Percentiles rank a stretch among this genome's conserved stretches.
These are phyloP conservation scores for Aspergillus tamarii DNA, from an alignment of 2,329 filamentous ascomycete genomes.

Conservation along the genomic window DNA sequence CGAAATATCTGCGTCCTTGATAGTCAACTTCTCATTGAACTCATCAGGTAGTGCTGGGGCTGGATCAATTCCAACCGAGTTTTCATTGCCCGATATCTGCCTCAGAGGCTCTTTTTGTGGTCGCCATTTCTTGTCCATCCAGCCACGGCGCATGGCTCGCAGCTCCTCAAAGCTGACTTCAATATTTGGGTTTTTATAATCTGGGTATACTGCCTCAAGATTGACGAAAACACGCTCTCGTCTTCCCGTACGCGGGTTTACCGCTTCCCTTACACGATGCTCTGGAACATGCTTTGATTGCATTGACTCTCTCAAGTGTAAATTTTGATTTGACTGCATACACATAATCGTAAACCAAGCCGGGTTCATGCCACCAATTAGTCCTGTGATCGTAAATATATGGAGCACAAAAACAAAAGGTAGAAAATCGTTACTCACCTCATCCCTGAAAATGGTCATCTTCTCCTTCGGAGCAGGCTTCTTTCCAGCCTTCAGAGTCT, in stretches of 20 bases:
- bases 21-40: slow-evolving; percentile 35
- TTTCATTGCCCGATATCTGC: slow-evolving; percentile 50
- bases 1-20: slow-evolving; percentile 27
- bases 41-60: slow-evolving; percentile 34
- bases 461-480: slow-evolving; percentile 77
- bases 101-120: slow-evolving; percentile 57
- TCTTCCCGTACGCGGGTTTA: slow-evolving; percentile 81
- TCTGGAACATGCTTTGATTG: slow-evolving; percentile 64
- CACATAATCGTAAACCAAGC: slow-evolving; percentile 49
- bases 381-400: slow-evolving; percentile 94
- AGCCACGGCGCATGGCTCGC: slow-evolving; percentile 75
- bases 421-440: slow-evolving; percentile 69
- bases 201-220: slow-evolving; percentile 82
- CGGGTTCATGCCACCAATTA: slow-evolving; percentile 68
- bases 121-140: slow-evolving; percentile 60
- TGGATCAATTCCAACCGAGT: slow-evolving; percentile 20
- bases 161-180: slow-evolving; percentile 94
- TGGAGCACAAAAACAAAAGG: slow-evolving; percentile 50
- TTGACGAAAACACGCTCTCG: slow-evolving; percentile 87
- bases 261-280: slow-evolving; percentile 76
- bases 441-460: slow-evolving; percentile 91
- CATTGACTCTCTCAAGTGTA: slow-evolving; percentile 41
- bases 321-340: slow-evolving; percentile 55
- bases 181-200: slow-evolving; percentile 67
- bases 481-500: slow-evolving; percentile 84